Conservation (phyloP, 345 rosid species). For the Lepidium africanum region DNA sequence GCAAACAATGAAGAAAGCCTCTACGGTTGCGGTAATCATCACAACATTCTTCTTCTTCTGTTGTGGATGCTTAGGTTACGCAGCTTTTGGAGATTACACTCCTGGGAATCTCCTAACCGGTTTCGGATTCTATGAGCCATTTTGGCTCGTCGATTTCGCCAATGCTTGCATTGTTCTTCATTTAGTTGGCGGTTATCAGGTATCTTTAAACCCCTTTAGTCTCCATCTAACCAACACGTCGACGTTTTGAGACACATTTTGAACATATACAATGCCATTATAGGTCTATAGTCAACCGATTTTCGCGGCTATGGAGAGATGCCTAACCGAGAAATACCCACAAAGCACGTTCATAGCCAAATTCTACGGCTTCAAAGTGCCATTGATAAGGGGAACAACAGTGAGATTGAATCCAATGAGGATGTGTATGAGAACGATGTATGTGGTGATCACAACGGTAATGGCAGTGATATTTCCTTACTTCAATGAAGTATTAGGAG, state of each 20-base stretch:
- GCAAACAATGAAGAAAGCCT: slow-evolving; percentile 79
- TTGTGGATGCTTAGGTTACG: slow-evolving; percentile 79
- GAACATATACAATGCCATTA: neutral
- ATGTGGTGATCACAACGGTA: slow-evolving; percentile 43
- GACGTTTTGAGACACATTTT: neutral
- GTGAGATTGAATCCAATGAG: slow-evolving; percentile 25
- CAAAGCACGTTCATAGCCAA: slow-evolving; percentile 27
- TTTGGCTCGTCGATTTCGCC: slow-evolving; percentile 70
- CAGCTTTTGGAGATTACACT: slow-evolving; percentile 69
- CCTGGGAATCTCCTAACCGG: slow-evolving; percentile 78
- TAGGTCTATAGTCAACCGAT: slow-evolving; percentile 67
- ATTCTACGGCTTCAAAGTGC: slow-evolving; percentile 28
- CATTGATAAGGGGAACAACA: slow-evolving; percentile 19
- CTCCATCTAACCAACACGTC: neutral
- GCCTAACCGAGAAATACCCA: slow-evolving; percentile 40
- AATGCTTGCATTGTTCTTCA: slow-evolving; percentile 66
- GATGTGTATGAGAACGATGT: slow-evolving; percentile 31
- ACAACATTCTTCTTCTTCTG: slow-evolving; percentile 57
- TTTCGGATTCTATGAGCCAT: slow-evolving; percentile 75
- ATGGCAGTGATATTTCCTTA: slow-evolving; percentile 61
- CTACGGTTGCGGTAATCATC: slow-evolving; percentile 34
- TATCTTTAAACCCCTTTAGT: slow-evolving; percentile 36
- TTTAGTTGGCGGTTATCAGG: slow-evolving; percentile 73
- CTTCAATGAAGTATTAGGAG: slow-evolving; percentile 77
- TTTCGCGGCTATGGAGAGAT: slow-evolving; percentile 53